phyloP scores from a whole-genome alignment of 2,329 filamentous ascomycete genomes.

The Drechslerella coelobrocha region DNA sequence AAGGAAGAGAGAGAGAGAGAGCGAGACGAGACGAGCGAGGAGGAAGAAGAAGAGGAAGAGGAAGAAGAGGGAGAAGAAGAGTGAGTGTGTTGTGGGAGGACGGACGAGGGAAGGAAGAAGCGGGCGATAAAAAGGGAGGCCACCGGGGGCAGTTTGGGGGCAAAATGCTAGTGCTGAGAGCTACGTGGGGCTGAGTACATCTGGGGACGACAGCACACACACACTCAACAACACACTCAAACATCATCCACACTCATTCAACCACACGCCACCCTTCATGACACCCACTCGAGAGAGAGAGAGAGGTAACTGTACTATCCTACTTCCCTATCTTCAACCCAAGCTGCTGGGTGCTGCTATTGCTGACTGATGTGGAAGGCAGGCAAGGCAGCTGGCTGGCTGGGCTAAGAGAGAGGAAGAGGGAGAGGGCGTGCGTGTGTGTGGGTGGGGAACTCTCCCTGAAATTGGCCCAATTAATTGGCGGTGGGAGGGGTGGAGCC shows the following conservation, averaged over 20 bases:
- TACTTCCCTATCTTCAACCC: no score
- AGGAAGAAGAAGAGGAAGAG: slow-evolving; percentile 55
- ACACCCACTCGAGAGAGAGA: no score
- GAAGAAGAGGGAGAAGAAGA: slow-evolving; percentile 50
- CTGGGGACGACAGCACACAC: slow-evolving; percentile 35
- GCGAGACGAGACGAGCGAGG: slow-evolving; percentile 38
- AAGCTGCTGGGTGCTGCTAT: no score
- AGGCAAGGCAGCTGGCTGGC: slow-evolving; percentile 11
- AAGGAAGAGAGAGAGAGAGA: slow-evolving; percentile 57
- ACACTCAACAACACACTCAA: background rate
- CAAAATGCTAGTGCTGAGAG: slow-evolving; percentile 14
- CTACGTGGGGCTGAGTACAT: slow-evolving; percentile 34
- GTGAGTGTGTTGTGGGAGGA: slow-evolving; percentile 35
- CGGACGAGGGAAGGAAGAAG: slow-evolving; percentile 25
- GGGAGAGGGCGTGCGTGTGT: background rate
- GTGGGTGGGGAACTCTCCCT: slow-evolving; percentile 11
- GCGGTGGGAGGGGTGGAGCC: slow-evolving; percentile 30
- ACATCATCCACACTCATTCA: no score
- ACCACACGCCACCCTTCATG: no score
- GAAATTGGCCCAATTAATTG: slow-evolving; percentile 46
- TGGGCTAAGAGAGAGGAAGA: background rate
- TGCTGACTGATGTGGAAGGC: background rate
- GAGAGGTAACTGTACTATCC: no score
- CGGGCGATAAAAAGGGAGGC: background rate
- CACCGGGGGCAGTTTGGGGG: background rate